phyloP scores from a whole-genome alignment of 2,329 filamentous ascomycete species.

The Fusarium solani-melongenae region DNA sequence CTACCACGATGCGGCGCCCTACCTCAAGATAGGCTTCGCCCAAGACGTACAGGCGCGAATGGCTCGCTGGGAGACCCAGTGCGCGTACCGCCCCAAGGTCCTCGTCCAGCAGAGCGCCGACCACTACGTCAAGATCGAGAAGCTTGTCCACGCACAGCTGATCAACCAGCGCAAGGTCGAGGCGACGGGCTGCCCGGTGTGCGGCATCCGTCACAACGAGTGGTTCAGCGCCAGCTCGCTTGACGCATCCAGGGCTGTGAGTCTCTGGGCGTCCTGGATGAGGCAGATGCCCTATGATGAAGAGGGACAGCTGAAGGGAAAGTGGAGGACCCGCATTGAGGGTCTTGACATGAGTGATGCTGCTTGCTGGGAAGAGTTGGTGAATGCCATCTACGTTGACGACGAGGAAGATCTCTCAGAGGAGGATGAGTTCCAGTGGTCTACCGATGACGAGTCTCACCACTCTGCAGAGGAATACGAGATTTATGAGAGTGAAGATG shows the following conservation, averaged over 20 bases:
- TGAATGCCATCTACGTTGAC: slow-evolving; percentile 26
- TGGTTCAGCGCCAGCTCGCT: slow-evolving; percentile 43
- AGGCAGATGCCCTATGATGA: slow-evolving; percentile 43
- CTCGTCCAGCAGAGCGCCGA: slow-evolving; percentile 24
- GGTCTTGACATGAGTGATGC: slow-evolving; percentile 39
- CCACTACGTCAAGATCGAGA: slow-evolving; percentile 43
- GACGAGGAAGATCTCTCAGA: slow-evolving; percentile 24
- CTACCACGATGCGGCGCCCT: slow-evolving; percentile 18
- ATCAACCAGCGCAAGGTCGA: slow-evolving; percentile 41
- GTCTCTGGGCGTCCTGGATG: slow-evolving; percentile 45
- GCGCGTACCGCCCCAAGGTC: slow-evolving; percentile 39
- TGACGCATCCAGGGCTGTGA: slow-evolving; percentile 28
- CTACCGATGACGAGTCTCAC: slow-evolving; percentile 1
- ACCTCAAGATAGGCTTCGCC: slow-evolving; percentile 48
- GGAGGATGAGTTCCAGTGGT: slow-evolving; percentile 19
- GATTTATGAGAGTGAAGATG: neutral
- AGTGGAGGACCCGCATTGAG: slow-evolving; percentile 38
- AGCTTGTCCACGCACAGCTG: slow-evolving; percentile 45
- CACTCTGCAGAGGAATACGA: neutral
- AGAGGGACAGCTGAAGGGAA: slow-evolving; percentile 32
- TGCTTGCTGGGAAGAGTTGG: slow-evolving; percentile 42
- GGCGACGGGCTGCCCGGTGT: slow-evolving; percentile 34
- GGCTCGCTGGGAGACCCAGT: slow-evolving; percentile 34
- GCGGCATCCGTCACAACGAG: slow-evolving; percentile 38
- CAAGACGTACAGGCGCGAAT: slow-evolving; percentile 37